Percentiles rank a stretch among this genome's conserved stretches.
Conservation (phyloP, 2,329 filamentous ascomycete species). For the Clarireedia hainanense region DNA sequence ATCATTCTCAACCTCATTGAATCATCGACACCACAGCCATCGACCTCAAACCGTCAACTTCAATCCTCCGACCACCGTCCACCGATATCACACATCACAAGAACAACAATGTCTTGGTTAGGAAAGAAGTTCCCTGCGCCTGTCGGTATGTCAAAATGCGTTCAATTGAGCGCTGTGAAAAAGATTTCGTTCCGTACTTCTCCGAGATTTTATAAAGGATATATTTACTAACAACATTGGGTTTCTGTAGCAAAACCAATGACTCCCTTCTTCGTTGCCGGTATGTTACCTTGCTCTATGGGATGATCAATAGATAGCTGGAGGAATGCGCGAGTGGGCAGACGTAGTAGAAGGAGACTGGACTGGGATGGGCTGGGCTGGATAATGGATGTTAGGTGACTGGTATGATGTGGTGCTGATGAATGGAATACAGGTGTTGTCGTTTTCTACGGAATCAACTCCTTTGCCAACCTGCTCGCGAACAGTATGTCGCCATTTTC, state of each 20-base stretch:
- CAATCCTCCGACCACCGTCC: conserved; percentile 23
- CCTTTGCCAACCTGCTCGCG: conserved; percentile 68
- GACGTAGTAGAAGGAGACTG: too few species aligned
- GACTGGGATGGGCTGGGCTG: too few species aligned
- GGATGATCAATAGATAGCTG: neutral
- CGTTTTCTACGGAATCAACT: conserved; percentile 88
- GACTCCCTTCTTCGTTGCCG: conserved; percentile 88
- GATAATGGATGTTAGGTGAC: too few species aligned
- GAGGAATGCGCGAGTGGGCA: too few species aligned
- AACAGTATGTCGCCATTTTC: conserved; percentile 55
- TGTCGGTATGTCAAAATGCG: conserved; percentile 56
- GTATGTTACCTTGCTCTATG: conserved; percentile 48
- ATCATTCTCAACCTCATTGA: neutral
- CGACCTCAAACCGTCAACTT: conserved; percentile 10
- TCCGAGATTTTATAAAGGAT: neutral
- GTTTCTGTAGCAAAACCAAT: conserved; percentile 67
- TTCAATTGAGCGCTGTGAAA: conserved; percentile 6
- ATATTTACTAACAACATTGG: neutral
- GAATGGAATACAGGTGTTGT: conserved; percentile 55
- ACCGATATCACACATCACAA: conserved; percentile 26
- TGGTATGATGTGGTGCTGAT: conserved; percentile 12
- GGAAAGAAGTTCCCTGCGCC: conserved; percentile 79
- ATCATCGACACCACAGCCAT: neutral
- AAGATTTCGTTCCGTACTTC: conserved; percentile 8
- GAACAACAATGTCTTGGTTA: conserved; percentile 64